Evolutionary conservation across 1,284 basidiomycete species (phyloP), one percentile per base, ranked within the genome.

Genomic region (Ganoderma lucidum): DNA sequence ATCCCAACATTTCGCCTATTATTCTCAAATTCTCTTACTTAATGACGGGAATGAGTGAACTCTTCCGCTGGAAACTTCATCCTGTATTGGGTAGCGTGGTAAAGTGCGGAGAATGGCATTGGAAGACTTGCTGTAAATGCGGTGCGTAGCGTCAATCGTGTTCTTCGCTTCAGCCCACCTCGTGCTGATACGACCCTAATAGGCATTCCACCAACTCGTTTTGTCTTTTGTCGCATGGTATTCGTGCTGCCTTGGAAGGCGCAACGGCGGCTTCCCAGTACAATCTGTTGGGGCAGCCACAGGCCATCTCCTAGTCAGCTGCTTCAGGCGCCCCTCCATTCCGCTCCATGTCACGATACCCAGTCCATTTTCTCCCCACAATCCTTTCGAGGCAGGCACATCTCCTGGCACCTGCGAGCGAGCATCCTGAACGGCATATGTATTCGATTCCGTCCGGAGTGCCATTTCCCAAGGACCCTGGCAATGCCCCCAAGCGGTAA

Each of bases 401-500:
- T 23, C 30, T 28, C 65, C 35, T 8, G 35, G 35, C 35, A 35
- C 35, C 60, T 61, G 65, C 28, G 65, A 62, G 48, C 48, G n/a
- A 59, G 45, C n/a, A 28, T 51, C 23, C 62, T 58, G 59, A 51
- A 59, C 41, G 44, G 62, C 45, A n/a, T 60, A 60, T 42, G 60
- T 35, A 53, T 39, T 58, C 63, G 65, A 66, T 66, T 67, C 53
- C 63, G 39, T 56, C 53, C 45, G 59, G 37, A 32, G 62, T 45
- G 66, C 19, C n/a, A 39, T 42, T 42, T 44, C 59, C 39, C 39
- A 61, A 60, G n/a, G 42, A 42, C 66, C 62, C 62, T 71, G 68
- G 45, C 28, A 63, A 73, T 73, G 64, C 23, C 42, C 61, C 68
- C 58, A 63, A 63, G 59, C 62, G 72, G 72, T 63, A 71, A 73